Conservation (phyloP, 2,329 filamentous ascomycete genomes). For the Leptographium procerum region DNA sequence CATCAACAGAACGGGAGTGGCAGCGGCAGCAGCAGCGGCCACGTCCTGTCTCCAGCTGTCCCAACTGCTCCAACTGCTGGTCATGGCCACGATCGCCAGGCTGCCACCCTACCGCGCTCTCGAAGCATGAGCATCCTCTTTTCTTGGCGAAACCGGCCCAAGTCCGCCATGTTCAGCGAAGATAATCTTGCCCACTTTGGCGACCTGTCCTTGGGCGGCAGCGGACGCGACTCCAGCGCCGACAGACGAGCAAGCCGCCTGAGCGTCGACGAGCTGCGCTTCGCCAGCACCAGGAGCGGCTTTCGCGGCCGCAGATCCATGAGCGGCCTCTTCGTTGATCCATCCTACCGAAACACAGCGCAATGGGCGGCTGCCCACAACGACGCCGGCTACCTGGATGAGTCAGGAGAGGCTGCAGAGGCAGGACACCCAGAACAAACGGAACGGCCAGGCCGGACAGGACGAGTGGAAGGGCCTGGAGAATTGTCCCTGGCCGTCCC, state of each 20-base stretch:
- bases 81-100: not conserved
- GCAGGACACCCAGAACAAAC: not conserved
- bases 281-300: not conserved
- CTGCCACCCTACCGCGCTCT: slow-evolving; percentile 21
- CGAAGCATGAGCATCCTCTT: slow-evolving; percentile 40
- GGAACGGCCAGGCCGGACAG: not conserved
- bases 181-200: slow-evolving; percentile 16
- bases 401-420: too few relatives aligned
- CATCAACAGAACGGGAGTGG: too few relatives aligned
- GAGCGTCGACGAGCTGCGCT: slow-evolving; percentile 3
- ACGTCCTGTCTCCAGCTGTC: not conserved
- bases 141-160: slow-evolving; percentile 35
- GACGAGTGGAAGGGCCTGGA: too few relatives aligned
- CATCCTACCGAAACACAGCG: not conserved
- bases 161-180: slow-evolving; percentile 27
- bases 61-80: too few relatives aligned
- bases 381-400: not conserved
- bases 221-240: not conserved
- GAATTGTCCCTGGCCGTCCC: not conserved
- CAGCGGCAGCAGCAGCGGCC: not conserved
- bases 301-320: not conserved
- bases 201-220: slow-evolving; percentile 15
- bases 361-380: not conserved
- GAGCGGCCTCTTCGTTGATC: not conserved
- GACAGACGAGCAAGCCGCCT: not conserved